phyloP scores from a whole-genome alignment of 2,329 filamentous ascomycete genomes.

The Ophiostoma sp. region DNA sequence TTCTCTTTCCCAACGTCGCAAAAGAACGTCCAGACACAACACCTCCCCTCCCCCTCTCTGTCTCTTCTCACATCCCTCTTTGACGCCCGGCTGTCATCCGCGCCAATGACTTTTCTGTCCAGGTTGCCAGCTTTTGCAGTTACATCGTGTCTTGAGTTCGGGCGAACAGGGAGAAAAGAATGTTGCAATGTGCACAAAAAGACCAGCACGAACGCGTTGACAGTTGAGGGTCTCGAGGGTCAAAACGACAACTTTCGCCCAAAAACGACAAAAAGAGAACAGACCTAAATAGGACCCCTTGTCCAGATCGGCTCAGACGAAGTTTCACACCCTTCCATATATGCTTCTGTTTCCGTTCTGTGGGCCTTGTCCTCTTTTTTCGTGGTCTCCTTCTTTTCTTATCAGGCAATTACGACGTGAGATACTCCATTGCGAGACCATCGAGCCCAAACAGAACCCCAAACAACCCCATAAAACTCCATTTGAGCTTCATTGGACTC shows the following conservation, averaged over 20 bases:
- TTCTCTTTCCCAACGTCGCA: background rate
- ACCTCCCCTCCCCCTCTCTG: background rate
- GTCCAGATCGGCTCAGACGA: background rate
- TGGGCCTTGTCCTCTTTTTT: background rate
- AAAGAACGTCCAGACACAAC: background rate
- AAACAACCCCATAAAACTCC: background rate
- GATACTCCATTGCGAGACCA: background rate
- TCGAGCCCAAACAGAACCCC: background rate
- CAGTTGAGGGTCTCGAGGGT: background rate
- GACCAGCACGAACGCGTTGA: background rate
- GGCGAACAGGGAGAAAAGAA: background rate
- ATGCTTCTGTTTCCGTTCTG: constrained; percentile 7
- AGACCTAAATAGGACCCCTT: background rate
- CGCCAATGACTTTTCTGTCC: constrained; percentile 1
- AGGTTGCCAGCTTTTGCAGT: background rate
- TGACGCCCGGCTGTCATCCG: background rate
- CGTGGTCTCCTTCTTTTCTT: background rate
- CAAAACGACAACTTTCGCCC: background rate
- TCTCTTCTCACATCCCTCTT: background rate
- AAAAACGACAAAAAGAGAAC: background rate
- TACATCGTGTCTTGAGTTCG: constrained; percentile 14
- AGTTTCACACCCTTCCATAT: constrained; percentile 20
- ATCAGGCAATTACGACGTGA: background rate
- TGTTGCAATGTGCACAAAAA: background rate
- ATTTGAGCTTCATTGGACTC: background rate